A percentile compares a stretch with the other conserved stretches of the same genome.
These are phyloP conservation scores for Glycine soja DNA, from an alignment of 306 rosid species.

Conservation along the genomic window DNA sequence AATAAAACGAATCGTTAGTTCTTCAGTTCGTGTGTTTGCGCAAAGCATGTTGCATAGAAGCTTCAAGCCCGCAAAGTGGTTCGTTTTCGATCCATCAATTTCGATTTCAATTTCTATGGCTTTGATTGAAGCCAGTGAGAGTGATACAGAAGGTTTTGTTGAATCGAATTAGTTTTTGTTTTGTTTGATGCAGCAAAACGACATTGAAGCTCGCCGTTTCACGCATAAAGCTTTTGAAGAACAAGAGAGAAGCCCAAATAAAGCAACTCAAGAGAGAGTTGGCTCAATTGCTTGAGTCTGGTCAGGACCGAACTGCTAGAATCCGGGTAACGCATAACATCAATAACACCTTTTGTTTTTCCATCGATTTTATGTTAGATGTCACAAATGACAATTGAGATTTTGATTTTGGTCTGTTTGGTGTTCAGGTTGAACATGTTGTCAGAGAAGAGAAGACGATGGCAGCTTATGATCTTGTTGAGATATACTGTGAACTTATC, in stretches of 20 bases:
- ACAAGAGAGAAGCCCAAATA: constrained; percentile 77
- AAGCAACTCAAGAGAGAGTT: constrained; percentile 79
- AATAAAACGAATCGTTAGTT: background rate
- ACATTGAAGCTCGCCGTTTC: constrained; percentile 84
- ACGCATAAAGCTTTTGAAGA: constrained; percentile 84
- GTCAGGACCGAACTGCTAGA: constrained; percentile 87
- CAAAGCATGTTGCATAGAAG: constrained; percentile 53
- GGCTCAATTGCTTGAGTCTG: constrained; percentile 82
- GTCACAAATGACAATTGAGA: background rate
- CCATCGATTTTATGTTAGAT: background rate
- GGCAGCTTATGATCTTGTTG: constrained; percentile 89
- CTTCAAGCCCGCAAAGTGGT: constrained; percentile 65
- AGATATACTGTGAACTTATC: constrained; percentile 92
- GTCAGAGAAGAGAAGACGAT: constrained; percentile 87
- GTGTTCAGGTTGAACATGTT: constrained; percentile 90
- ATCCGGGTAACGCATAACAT: constrained; percentile 61
- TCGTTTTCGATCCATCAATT: background rate
- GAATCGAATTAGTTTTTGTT: constrained; percentile 18
- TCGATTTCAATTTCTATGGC: background rate
- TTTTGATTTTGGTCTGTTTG: constrained; percentile 26
- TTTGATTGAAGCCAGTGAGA: background rate
- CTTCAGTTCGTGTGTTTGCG: background rate
- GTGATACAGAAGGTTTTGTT: background rate
- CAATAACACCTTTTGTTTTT: background rate
- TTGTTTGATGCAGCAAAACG: constrained; percentile 79